These are phyloP conservation scores for Trichocladium uniseriatum DNA, from an alignment of 495 filamentous ascomycete genomes.

Conservation along the genomic window DNA sequence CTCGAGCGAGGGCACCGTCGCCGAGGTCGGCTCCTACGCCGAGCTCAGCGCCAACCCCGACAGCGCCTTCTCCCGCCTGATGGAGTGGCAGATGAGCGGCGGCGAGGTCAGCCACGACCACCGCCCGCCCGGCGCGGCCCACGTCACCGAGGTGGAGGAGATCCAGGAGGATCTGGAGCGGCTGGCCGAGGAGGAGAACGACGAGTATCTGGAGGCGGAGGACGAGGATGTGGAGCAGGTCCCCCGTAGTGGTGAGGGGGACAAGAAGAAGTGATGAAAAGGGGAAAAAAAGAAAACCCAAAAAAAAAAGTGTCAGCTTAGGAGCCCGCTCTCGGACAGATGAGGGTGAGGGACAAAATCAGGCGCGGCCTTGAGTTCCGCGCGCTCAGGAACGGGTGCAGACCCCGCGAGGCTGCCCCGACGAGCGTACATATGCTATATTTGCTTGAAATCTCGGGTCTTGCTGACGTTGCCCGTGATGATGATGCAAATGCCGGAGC, in stretches of 20 bases:
- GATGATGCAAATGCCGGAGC: too few species aligned
- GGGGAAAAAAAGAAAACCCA: too few species aligned
- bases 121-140: slow-evolving; percentile 8
- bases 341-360: too few species aligned
- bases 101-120: slow-evolving; percentile 44
- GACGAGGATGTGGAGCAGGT: slow-evolving; percentile 6
- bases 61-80: slow-evolving; percentile 85
- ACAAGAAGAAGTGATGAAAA: background rate
- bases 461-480: too few species aligned
- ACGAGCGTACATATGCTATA: too few species aligned
- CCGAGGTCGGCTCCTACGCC: slow-evolving; percentile 77
- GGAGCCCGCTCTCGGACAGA: too few species aligned
- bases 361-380: too few species aligned
- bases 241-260: background rate
- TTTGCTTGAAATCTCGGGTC: too few species aligned
- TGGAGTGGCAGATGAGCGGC: slow-evolving; percentile 98
- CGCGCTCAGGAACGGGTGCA: too few species aligned
- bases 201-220: slow-evolving; percentile 6
- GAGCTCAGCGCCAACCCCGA: slow-evolving; percentile 60
- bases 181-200: slow-evolving; percentile 31
- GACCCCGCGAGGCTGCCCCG: too few species aligned
- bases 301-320: too few species aligned
- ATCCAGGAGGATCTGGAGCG: slow-evolving; percentile 37
- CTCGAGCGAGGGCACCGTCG: slow-evolving; percentile 71
- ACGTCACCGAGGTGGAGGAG: slow-evolving; percentile 38